Evolutionary conservation across 179 eudicot species (phyloP), one percentile per base, ranked within the genome.

Genomic region (Silene noctiflora): DNA sequence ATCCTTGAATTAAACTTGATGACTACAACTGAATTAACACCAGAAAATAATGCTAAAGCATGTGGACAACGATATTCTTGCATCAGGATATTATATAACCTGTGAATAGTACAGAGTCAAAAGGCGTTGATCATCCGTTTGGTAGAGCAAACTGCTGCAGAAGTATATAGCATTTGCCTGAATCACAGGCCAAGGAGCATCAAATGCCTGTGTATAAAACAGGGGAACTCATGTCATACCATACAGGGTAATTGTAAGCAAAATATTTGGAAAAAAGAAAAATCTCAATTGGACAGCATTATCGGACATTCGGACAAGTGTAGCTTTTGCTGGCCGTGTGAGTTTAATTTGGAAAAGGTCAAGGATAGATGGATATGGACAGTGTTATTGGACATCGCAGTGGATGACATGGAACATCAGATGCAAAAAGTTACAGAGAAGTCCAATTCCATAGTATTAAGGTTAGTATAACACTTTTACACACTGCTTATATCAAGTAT

Each of bases 101-200:
- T 95, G 99, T 46, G 87, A 73, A 78, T 83, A 84, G 73, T 93
- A 90, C 39, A 87, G 84, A 75, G 92, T 72, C 63, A 88, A 86
- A 53, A 91, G 84, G 51, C 91, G 93, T 77, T 85, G 93, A 84
- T 91, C 99, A 65, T 91, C 93, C 21, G 92, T 85, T 67, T 87
- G 86, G 78, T 89, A 88, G 77, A 95, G 92, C 81, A 95, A 74
- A 83, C 97, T 84, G 83, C 99, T 82, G 74, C 94, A 89, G 79
- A 95, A 86, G 84, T 93, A 90, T 71, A 95, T 86, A 13, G 97
- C 95, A 78, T 95, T 95, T 60, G 99, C 99, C 77, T 95, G 99
- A 77, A 95, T 89, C 67, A 88, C 87, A 42, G 99, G 97, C 99
- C 99, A 95, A 77, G 99, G 99, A 83, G 97, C 95, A 88, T 95